Conservation (phyloP, 768 basidiomycete species). For the Infundibulicybe gibba region DNA sequence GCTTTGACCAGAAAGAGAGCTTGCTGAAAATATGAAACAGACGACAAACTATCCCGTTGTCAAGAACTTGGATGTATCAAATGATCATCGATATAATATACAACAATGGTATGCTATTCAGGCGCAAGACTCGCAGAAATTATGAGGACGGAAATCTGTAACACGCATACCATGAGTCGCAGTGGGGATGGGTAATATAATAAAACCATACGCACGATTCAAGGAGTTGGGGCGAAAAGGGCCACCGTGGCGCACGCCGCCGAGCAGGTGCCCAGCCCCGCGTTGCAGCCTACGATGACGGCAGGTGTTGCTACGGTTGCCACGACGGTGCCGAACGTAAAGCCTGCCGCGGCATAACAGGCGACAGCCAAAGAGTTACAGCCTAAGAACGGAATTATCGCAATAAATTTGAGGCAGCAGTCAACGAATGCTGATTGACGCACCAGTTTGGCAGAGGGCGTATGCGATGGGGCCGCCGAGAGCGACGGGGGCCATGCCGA, state of each 20-base stretch:
- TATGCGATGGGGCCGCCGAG: background rate
- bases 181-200: no score
- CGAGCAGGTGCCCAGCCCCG: constrained; percentile 8
- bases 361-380: constrained; percentile 33
- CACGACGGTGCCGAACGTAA: constrained; percentile 34
- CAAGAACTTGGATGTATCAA: no score
- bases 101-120: no score
- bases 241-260: background rate
- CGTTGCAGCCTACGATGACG: constrained; percentile 34
- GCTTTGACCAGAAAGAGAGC: no score
- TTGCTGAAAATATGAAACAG: no score
- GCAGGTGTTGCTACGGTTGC: constrained; percentile 30
- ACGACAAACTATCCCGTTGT: no score
- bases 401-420: background rate
- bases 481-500: background rate
- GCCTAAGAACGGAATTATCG: constrained; percentile 1
- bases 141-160: no score
- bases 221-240: background rate
- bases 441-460: background rate
- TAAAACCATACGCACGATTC: background rate
- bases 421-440: background rate
- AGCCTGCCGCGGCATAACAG: constrained; percentile 37
- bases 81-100: no score
- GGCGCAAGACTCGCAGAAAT: no score
- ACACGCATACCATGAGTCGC: no score